phyloP scores from a whole-genome alignment of 345 rosid species.

The Gynandropsis gynandra region DNA sequence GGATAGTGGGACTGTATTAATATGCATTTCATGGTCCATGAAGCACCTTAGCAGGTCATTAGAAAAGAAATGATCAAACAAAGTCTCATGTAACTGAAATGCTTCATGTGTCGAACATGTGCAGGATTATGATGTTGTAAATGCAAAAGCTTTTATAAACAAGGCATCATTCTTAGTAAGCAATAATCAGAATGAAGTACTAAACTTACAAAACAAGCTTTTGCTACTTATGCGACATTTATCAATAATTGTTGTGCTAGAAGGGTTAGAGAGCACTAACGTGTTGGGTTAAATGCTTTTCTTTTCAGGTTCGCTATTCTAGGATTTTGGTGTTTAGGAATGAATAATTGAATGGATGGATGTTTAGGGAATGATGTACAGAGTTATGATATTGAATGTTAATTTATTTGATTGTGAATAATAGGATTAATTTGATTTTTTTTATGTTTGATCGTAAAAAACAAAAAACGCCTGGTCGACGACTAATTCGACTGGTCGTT shows the following conservation, averaged over 20 bases:
- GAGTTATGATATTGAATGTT: too few species aligned
- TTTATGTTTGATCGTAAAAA: too few species aligned
- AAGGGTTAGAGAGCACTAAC: neutral
- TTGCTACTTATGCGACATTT: neutral
- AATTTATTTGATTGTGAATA: too few species aligned
- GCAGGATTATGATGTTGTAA: conserved; percentile 96
- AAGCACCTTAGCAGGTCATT: neutral
- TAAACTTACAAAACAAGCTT: conserved; percentile 89
- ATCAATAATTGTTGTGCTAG: conserved; percentile 7
- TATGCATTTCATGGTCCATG: neutral
- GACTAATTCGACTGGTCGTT: too few species aligned
- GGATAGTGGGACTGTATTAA: neutral
- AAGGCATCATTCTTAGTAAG: conserved; percentile 97
- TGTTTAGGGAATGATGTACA: too few species aligned
- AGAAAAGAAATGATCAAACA: conserved; percentile 1
- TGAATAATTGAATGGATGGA: too few species aligned
- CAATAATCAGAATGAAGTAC: conserved; percentile 85
- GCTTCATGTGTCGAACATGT: conserved; percentile 21
- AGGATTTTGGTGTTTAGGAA: conserved; percentile 96
- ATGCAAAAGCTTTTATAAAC: conserved; percentile 90
- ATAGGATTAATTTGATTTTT: too few species aligned
- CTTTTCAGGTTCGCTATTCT: conserved; percentile 80
- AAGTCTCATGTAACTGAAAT: conserved; percentile 1
- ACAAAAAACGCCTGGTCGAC: too few species aligned
- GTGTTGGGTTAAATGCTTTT: neutral